These are phyloP conservation scores for Coniochaeta hoffmannii DNA, from an alignment of 2,329 filamentous ascomycete genomes.

Conservation along the genomic window DNA sequence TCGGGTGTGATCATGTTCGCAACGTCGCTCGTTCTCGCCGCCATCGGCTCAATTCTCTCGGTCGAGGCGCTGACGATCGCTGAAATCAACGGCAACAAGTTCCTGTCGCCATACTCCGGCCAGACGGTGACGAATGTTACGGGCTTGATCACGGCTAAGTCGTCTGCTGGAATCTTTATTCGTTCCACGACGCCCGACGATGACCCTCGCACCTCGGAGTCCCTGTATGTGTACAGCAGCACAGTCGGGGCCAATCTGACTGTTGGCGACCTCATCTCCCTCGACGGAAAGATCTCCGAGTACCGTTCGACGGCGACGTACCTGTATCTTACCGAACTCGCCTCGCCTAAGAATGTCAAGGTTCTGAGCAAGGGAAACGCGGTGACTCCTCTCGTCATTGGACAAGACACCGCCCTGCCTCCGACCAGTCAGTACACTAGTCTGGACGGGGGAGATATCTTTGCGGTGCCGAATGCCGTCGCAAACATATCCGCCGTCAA, in stretches of 20 bases:
- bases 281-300: conserved; percentile 55
- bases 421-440: conserved; percentile 54
- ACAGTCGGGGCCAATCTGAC: conserved; percentile 41
- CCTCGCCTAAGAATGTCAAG: conserved; percentile 42
- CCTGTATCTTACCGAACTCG: conserved; percentile 58
- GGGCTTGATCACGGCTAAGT: conserved; percentile 58
- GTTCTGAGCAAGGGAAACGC: conserved; percentile 45
- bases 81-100: conserved; percentile 60
- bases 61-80: conserved; percentile 39
- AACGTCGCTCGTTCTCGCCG: not conserved
- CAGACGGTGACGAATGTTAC: conserved; percentile 50
- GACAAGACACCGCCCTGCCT: conserved; percentile 46
- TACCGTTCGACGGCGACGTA: conserved; percentile 46
- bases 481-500: conserved; percentile 51
- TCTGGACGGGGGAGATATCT: conserved; percentile 59
- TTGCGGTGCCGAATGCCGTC: conserved; percentile 55
- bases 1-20: not conserved
- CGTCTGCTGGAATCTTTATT: conserved; percentile 55
- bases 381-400: conserved; percentile 53
- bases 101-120: conserved; percentile 52
- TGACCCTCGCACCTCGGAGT: conserved; percentile 52
- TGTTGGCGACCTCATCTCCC: conserved; percentile 54
- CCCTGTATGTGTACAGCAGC: conserved; percentile 56
- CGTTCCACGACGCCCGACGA: conserved; percentile 50
- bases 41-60: conserved; percentile 9